phyloP scores from a whole-genome alignment of 2,329 filamentous ascomycete genomes.

The Penicillium decumbens region DNA sequence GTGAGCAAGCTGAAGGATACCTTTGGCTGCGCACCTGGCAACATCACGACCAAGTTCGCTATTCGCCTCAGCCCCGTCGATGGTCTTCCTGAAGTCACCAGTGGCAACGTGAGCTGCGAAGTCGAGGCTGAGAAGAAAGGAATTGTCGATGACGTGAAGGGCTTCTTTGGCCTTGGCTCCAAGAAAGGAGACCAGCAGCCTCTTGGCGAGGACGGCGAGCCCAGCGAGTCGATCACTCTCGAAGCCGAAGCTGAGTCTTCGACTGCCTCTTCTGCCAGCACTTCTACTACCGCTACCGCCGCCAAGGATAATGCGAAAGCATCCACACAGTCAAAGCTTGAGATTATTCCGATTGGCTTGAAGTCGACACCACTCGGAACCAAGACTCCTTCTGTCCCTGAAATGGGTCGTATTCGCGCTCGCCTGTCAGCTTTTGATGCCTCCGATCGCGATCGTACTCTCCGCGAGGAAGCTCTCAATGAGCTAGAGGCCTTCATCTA shows the following conservation, averaged over 20 bases:
- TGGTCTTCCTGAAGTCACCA: constrained; percentile 73
- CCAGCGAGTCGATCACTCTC: constrained; percentile 47
- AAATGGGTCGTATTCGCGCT: constrained; percentile 55
- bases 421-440: constrained; percentile 78
- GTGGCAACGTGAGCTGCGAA: constrained; percentile 79
- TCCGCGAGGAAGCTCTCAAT: constrained; percentile 83
- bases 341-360: constrained; percentile 52
- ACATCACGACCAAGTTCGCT: constrained; percentile 74
- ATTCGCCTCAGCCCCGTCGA: constrained; percentile 67
- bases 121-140: constrained; percentile 71
- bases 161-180: constrained; percentile 87
- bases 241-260: constrained; percentile 47
- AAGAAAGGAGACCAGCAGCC: constrained; percentile 78
- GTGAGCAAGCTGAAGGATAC: constrained; percentile 73
- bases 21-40: constrained; percentile 68
- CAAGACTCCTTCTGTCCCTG: constrained; percentile 32
- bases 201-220: constrained; percentile 58
- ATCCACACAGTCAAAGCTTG: constrained; percentile 44
- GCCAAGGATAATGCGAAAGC: constrained; percentile 43
- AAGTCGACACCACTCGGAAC: constrained; percentile 45
- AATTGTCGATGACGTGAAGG: constrained; percentile 92
- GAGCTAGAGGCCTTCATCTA: constrained; percentile 93
- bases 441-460: constrained; percentile 71
- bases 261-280: constrained; percentile 40
- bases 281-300: constrained; percentile 49